These are phyloP conservation scores for Triglochin maritima DNA, from an alignment of 106 monocot species.

Conservation along the genomic window DNA sequence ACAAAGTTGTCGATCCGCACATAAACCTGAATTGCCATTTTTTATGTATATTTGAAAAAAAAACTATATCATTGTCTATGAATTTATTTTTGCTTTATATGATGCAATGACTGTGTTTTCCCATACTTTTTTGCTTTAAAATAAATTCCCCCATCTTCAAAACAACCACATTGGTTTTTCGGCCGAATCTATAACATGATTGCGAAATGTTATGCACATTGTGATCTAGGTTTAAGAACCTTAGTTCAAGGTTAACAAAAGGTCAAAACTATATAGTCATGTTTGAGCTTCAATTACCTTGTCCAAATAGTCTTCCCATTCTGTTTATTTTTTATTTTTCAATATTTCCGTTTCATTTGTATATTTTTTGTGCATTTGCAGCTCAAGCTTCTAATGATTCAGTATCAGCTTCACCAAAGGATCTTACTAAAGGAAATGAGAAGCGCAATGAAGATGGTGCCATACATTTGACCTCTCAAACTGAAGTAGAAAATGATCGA, in stretches of 20 bases:
- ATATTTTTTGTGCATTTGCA: constrained; percentile 2
- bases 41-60: not conserved
- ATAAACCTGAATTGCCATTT: too few relatives aligned
- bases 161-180: too few relatives aligned
- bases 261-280: too few relatives aligned
- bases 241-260: too few relatives aligned
- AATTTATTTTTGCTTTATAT: not conserved
- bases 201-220: too few relatives aligned
- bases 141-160: too few relatives aligned
- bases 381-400: constrained; percentile 12
- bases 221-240: too few relatives aligned
- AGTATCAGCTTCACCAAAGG: constrained; percentile 13
- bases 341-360: not conserved
- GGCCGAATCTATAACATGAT: too few relatives aligned
- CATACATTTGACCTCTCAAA: constrained; percentile 23
- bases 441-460: constrained; percentile 19
- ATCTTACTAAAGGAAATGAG: constrained; percentile 24
- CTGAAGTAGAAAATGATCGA: constrained; percentile 22
- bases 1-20: too few relatives aligned
- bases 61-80: not conserved
- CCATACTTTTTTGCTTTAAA: too few relatives aligned
- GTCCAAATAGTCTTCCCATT: too few relatives aligned
- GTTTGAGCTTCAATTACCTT: too few relatives aligned
- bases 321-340: not conserved
- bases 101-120: not conserved